A percentile compares a stretch with the other conserved stretches of the same genome.
phyloP scores from a whole-genome alignment of 1,139 yeast genomes.

The Blastobotrys elegans region DNA sequence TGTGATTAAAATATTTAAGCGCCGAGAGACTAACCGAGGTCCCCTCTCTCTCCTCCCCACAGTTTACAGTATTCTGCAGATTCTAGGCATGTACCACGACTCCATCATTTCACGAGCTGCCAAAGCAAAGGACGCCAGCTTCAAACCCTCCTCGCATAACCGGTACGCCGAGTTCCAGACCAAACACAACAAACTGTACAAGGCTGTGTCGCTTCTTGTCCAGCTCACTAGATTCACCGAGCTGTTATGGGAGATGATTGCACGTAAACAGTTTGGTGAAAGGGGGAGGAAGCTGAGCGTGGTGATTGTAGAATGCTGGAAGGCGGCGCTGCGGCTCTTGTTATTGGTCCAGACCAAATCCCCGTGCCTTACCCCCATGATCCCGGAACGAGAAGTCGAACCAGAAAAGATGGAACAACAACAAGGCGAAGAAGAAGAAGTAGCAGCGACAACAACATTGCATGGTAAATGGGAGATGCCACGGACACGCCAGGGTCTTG shows the following conservation, averaged over 20 bases:
- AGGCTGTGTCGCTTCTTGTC: slow-evolving; percentile 30
- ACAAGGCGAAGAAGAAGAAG: not conserved
- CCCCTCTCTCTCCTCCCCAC: too few relatives aligned
- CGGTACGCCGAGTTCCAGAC: slow-evolving; percentile 32
- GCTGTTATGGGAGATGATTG: slow-evolving; percentile 38
- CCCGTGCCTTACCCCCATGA: slow-evolving; percentile 32
- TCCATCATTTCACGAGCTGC: slow-evolving; percentile 34
- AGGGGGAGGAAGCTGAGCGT: slow-evolving; percentile 32
- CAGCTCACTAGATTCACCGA: slow-evolving; percentile 36
- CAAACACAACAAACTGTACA: slow-evolving; percentile 27
- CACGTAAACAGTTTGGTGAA: slow-evolving; percentile 28
- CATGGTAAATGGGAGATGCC: slow-evolving; percentile 31
- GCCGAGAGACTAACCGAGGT: too few relatives aligned
- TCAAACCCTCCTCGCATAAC: slow-evolving; percentile 31
- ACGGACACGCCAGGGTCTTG: slow-evolving; percentile 27
- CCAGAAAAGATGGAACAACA: slow-evolving; percentile 15
- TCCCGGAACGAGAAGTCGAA: slow-evolving; percentile 37
- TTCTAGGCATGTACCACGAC: slow-evolving; percentile 39
- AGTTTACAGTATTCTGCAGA: slow-evolving; percentile 33
- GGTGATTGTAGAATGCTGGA: slow-evolving; percentile 33
- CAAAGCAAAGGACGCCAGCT: slow-evolving; percentile 21
- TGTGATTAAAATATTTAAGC: too few relatives aligned
- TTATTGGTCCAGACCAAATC: slow-evolving; percentile 30
- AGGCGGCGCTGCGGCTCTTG: slow-evolving; percentile 33
- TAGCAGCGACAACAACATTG: not conserved